Evolutionary conservation across 1,284 basidiomycete species (phyloP).

Genomic region (Boletus chippewaensis): DNA sequence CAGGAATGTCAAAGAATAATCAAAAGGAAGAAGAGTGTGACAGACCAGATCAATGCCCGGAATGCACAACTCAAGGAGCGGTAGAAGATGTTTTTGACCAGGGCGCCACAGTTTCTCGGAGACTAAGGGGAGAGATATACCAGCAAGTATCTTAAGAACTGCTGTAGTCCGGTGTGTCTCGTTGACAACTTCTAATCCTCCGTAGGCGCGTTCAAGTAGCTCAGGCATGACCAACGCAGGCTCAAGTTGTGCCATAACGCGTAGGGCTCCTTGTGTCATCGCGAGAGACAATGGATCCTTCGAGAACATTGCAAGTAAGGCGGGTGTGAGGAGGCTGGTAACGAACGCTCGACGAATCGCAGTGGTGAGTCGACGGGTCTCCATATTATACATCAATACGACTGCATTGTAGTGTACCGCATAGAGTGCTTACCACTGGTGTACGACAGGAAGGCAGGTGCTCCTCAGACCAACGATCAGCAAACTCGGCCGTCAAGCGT

Average conservation of each 20-base stretch:
- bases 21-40: slow-evolving; percentile 5
- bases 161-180: slow-evolving; percentile 93
- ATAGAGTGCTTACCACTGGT: slow-evolving; percentile 50
- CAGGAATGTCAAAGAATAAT: slow-evolving; percentile 5
- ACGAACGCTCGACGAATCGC: slow-evolving; percentile 84
- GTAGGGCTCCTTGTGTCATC: slow-evolving; percentile 66
- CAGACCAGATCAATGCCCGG: slow-evolving; percentile 85
- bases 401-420: neutral
- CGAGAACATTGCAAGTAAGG: slow-evolving; percentile 92
- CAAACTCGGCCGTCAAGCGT: slow-evolving; percentile 76
- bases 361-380: slow-evolving; percentile 75
- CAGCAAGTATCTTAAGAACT: slow-evolving; percentile 83
- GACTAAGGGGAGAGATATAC: slow-evolving; percentile 73
- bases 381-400: slow-evolving; percentile 7
- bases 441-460: slow-evolving; percentile 76
- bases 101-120: slow-evolving; percentile 75
- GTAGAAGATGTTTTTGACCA: slow-evolving; percentile 85
- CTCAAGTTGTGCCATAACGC: slow-evolving; percentile 74
- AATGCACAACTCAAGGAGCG: slow-evolving; percentile 84
- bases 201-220: slow-evolving; percentile 86
- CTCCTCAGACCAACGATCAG: slow-evolving; percentile 80
- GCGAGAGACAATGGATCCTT: slow-evolving; percentile 71
- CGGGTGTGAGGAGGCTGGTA: slow-evolving; percentile 76
- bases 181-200: slow-evolving; percentile 88
- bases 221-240: slow-evolving; percentile 89